Conservation (phyloP, 73 alveolate genomes). For the Stentor coeruleus region DNA sequence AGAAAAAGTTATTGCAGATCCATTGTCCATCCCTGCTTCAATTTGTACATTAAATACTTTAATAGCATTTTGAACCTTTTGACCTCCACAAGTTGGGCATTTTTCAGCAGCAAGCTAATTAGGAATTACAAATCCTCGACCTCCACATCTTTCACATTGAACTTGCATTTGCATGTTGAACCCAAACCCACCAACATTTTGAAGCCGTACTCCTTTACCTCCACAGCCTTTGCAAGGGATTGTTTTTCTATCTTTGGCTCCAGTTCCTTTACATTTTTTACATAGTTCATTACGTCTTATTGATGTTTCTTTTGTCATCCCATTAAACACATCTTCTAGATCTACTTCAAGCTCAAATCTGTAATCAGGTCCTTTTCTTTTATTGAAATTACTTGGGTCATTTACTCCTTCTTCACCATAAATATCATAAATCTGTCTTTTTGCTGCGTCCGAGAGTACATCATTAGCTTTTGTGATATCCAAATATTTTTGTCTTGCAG, state of each 20-base stretch:
- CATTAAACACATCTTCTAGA: conserved; percentile 88
- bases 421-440: conserved; percentile 78
- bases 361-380: conserved; percentile 87
- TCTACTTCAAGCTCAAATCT: conserved; percentile 74
- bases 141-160: conserved; percentile 87
- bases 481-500: conserved; percentile 69
- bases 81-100: conserved; percentile 89
- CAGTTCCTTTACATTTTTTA: conserved; percentile 90
- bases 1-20: conserved; percentile 77
- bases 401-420: conserved; percentile 91
- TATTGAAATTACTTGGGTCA: conserved; percentile 56
- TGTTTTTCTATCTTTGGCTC: conserved; percentile 93
- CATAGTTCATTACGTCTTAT: conserved; percentile 80
- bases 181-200: conserved; percentile 84
- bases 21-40: conserved; percentile 92
- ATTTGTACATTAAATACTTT: conserved; percentile 66
- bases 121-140: conserved; percentile 63
- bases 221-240: conserved; percentile 86
- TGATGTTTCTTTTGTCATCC: conserved; percentile 64
- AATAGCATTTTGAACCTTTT: conserved; percentile 71
- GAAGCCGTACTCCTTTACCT: conserved; percentile 83
- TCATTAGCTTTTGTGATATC: conserved; percentile 85
- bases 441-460: conserved; percentile 84
- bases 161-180: conserved; percentile 89
- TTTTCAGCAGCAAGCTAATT: conserved; percentile 55